phyloP scores from a whole-genome alignment of 2,329 filamentous ascomycete genomes.

The Ramularia endophylla region DNA sequence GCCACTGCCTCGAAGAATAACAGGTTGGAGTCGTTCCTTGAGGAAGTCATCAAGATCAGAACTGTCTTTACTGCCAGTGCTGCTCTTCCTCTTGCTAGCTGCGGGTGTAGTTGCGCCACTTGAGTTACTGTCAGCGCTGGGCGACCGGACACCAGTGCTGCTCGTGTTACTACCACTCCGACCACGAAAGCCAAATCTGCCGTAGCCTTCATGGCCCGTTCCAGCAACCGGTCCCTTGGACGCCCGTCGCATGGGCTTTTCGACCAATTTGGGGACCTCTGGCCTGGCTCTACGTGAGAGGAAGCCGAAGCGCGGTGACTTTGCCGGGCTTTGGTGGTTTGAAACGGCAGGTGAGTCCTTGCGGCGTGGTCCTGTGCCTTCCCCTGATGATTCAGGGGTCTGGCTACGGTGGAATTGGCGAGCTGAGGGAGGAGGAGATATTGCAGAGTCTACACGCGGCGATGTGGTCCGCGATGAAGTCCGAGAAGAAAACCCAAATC shows the following conservation, averaged over 20 bases:
- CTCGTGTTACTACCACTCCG: slow-evolving; percentile 57
- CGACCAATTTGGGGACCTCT: slow-evolving; percentile 43
- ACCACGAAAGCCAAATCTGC: slow-evolving; percentile 58
- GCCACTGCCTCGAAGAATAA: slow-evolving; percentile 40
- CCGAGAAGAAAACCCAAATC: slow-evolving; percentile 33
- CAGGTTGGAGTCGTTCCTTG: slow-evolving; percentile 39
- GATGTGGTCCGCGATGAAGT: slow-evolving; percentile 28
- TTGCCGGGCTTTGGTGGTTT: slow-evolving; percentile 54
- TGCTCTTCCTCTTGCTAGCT: slow-evolving; percentile 35
- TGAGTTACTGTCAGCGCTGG: slow-evolving; percentile 34
- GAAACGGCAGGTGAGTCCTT: slow-evolving; percentile 32
- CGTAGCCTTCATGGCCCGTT: slow-evolving; percentile 89
- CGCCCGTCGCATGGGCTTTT: slow-evolving; percentile 53
- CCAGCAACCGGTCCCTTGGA: slow-evolving; percentile 81
- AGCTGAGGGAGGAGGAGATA: slow-evolving; percentile 25
- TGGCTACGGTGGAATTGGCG: slow-evolving; percentile 13
- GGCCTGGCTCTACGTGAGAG: slow-evolving; percentile 67
- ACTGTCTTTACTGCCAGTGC: slow-evolving; percentile 36
- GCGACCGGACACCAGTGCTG: slow-evolving; percentile 42
- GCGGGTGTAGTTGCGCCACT: slow-evolving; percentile 32
- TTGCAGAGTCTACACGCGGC: slow-evolving; percentile 28
- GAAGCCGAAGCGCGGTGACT: slow-evolving; percentile 66
- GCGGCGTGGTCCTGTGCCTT: slow-evolving; percentile 19
- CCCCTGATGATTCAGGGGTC: slow-evolving; percentile 14
- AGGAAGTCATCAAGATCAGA: slow-evolving; percentile 43